Base-by-base conservation (phyloP, 106 monocot species). In the Platanthera zijinensis region DNA sequence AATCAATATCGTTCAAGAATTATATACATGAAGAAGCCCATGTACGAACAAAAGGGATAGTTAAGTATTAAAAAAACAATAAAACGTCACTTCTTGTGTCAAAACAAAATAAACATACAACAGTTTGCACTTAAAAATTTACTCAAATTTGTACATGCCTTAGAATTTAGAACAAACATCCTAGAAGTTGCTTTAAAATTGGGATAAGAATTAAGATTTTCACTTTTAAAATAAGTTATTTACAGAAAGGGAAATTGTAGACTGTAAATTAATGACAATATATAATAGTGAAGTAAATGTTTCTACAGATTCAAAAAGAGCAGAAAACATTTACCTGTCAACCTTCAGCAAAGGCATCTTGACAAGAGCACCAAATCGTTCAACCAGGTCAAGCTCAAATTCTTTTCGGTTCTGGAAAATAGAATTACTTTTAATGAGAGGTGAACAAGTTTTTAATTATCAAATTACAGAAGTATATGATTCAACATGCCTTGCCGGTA, bases 331-430 rank as follows among this genome's bases (percentile, higher is more conserved):
- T 51, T 85, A 97, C 97, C 94, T 97, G 48, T 97, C 97, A 52
- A 76, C 46, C 82, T 90, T 94, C 13, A 97, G 82, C 74, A 97
- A 81, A 77, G 97, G 97, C 94, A 97, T 97, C 84, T 86, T 91
- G 59, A 97, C 82, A 61, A 97, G 64, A 76, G 91, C 74, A 66
- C 97, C 97, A 81, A 97, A 97, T 28, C 94, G 84, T 72, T 91
- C 91, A 78, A 75, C 78, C 13, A 97, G 63, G 78, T 97, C 94
- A 80, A 78, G 88, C 25, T 97, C 97, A 84, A 97, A 97, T 78
- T 97, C 87, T 76, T 77, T 86, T 11, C 97, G 87, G 77, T 51
- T 90, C 97, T 97, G 86, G 50, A 89, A 57, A 78, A 83, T 69
- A 39, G 1, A 13, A 51, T 3, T 19, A 10, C 21, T 19, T 19